Base-by-base conservation (phyloP, 441 rosid genomes). In the Daphne laureola region DNA sequence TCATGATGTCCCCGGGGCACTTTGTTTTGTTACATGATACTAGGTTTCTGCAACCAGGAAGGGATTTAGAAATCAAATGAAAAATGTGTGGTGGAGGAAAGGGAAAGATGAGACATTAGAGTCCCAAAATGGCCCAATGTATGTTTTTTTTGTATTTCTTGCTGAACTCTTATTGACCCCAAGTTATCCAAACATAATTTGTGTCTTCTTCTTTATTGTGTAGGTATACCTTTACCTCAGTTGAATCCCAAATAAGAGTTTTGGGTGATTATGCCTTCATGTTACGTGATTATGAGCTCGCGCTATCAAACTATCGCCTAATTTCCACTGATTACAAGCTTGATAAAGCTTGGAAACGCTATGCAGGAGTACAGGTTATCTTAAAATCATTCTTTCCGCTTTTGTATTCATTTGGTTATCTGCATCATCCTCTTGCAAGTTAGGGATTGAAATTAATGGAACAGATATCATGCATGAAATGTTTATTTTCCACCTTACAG, bases 41-140 rank as follows among this genome's bases (percentile, higher is more conserved):
- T 68, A 94, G 99, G 83, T 94, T 65, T 83, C 98, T 71, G 87
- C 94, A 41, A 86, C 96, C 48, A 84, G 99, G 82, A 94, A 84
- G 82, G 99, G 98, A 50, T 86, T 94, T 61, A 78, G 78, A 82
- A 94, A 94, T 76, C 98, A 90, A 72, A 70, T 94, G 14, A 90
- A 90, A 73, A 94, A 87, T 67, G 78, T 94, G 36, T 94, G 99
- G 99, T 94, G 98, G 98, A 87, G 99, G 74, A 94, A 90, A 83
- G 99, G 96, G 61, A 94, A 90, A 83, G 99, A 87, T 1, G 99
- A 94, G 49, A 52, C 70, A 35, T 57, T 66, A 8, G 96, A 94
- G 52, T 64, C 92, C 43, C 51, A 80, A 40, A 69, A 65, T 71
- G 96, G 96, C 54, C 70, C 84, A 49, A 74, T 65, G 98, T 94